Evolutionary conservation across 345 rosid genomes (phyloP).

Genomic region (Mangifera indica): DNA sequence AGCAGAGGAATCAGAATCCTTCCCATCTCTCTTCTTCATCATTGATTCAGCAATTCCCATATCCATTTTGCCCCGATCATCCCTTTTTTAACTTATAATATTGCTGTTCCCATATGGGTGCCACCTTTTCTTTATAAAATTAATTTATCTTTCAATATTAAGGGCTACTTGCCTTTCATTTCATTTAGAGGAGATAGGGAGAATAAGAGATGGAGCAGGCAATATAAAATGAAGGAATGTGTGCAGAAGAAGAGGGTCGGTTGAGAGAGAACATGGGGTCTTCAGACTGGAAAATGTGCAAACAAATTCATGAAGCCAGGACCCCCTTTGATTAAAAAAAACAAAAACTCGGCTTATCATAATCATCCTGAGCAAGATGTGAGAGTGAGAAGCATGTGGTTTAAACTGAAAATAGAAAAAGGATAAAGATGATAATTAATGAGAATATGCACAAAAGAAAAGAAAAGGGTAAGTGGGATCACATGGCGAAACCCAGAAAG

Average conservation of each 20-base stretch:
- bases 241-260: conserved; percentile 23
- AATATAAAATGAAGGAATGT: conserved; percentile 31
- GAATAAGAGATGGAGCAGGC: conserved; percentile 17
- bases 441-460: not conserved
- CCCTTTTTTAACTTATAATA: not conserved
- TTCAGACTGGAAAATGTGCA: conserved; percentile 26
- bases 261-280: conserved; percentile 26
- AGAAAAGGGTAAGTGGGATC: conserved; percentile 17
- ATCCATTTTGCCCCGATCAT: conserved; percentile 33
- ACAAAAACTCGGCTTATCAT: too few species aligned
- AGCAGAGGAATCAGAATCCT: conserved; percentile 45
- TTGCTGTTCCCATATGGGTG: conserved; percentile 20
- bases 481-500: conserved; percentile 32
- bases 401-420: conserved; percentile 18
- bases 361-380: not conserved
- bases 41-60: conserved; percentile 38
- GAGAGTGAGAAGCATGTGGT: conserved; percentile 44
- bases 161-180: not conserved
- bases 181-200: not conserved
- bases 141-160: conserved; percentile 16
- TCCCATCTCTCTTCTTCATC: conserved; percentile 37
- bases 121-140: not conserved
- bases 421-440: conserved; percentile 5
- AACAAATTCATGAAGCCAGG: conserved; percentile 13
- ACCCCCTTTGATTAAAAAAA: too few species aligned